Evolutionary conservation across 2,329 filamentous ascomycete species (phyloP).

Genomic region (Iodosphaeria phyllophila): DNA sequence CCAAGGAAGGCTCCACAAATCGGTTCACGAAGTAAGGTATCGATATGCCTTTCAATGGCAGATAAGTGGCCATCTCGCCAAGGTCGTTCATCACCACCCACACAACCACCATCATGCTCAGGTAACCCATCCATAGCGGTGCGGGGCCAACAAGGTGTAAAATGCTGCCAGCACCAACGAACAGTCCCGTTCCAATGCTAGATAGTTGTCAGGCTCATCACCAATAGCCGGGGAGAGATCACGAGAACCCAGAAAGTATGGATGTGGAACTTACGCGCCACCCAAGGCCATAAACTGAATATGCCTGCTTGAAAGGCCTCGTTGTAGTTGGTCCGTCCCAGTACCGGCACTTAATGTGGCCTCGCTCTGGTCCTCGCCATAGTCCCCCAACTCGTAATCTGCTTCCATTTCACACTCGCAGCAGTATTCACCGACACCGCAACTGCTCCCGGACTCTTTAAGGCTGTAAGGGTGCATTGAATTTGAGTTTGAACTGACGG

Average conservation of each 20-base stretch:
- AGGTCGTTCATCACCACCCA: constrained; percentile 33
- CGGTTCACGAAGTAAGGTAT: constrained; percentile 36
- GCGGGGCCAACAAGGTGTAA: constrained; percentile 39
- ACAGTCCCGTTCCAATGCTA: constrained; percentile 43
- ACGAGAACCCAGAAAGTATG: not conserved
- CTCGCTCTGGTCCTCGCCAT: too few relatives aligned
- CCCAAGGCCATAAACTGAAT: constrained; percentile 2
- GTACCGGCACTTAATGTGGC: too few relatives aligned
- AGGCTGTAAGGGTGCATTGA: too few relatives aligned
- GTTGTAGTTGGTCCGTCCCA: constrained; percentile 2
- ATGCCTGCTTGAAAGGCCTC: constrained; percentile 1
- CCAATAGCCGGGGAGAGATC: not conserved
- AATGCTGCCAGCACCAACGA: constrained; percentile 40
- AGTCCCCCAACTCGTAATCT: too few relatives aligned
- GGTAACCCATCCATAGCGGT: constrained; percentile 51
- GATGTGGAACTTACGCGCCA: constrained; percentile 1
- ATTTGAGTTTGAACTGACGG: too few relatives aligned
- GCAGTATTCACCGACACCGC: too few relatives aligned
- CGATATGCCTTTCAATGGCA: constrained; percentile 36
- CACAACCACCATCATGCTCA: constrained; percentile 33
- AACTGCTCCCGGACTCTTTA: too few relatives aligned
- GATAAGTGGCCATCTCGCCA: constrained; percentile 33
- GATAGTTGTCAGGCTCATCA: not conserved
- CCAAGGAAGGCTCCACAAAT: constrained; percentile 33
- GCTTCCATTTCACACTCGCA: too few relatives aligned